Conservation (phyloP, 2,329 filamentous ascomycete genomes). For the Colletotrichum camelliae region DNA sequence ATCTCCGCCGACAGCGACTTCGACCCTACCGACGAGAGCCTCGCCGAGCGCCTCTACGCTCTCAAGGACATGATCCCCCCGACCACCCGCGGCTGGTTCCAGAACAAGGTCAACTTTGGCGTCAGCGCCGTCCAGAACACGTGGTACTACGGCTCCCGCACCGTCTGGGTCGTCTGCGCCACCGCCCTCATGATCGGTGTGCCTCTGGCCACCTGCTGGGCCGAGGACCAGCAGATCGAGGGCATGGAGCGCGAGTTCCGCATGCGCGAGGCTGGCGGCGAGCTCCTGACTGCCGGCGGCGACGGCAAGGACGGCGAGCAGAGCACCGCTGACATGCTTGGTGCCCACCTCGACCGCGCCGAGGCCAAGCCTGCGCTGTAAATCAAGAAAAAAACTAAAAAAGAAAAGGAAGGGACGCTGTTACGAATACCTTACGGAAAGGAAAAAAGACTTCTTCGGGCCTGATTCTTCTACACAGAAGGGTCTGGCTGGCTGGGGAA, state of each 20-base stretch:
- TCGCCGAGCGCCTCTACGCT: conserved; percentile 74
- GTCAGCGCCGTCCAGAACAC: conserved; percentile 55
- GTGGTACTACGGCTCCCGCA: conserved; percentile 76
- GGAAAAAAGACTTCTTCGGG: not conserved
- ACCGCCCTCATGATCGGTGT: conserved; percentile 89
- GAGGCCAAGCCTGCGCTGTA: conserved; percentile 58
- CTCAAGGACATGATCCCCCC: conserved; percentile 80
- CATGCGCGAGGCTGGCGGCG: conserved; percentile 90
- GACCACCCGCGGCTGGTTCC: conserved; percentile 71
- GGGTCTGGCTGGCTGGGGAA: not conserved
- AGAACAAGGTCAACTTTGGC: conserved; percentile 61
- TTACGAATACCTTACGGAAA: not conserved
- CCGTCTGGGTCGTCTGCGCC: conserved; percentile 89
- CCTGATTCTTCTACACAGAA: not conserved
- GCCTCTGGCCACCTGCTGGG: conserved; percentile 89
- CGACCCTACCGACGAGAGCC: conserved; percentile 61
- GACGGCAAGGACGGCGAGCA: conserved; percentile 30
- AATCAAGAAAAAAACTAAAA: conserved; percentile 19
- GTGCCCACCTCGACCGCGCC: conserved; percentile 51
- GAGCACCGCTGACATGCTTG: conserved; percentile 54
- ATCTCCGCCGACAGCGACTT: conserved; percentile 82
- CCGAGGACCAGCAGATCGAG: conserved; percentile 94
- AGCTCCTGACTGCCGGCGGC: conserved; percentile 61
- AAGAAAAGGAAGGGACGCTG: not conserved
- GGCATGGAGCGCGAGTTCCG: conserved; percentile 98